A percentile compares a stretch with the other conserved stretches of the same genome.
Evolutionary conservation across 495 filamentous ascomycete genomes (phyloP).

Genomic region (Tetracladium setigerum): DNA sequence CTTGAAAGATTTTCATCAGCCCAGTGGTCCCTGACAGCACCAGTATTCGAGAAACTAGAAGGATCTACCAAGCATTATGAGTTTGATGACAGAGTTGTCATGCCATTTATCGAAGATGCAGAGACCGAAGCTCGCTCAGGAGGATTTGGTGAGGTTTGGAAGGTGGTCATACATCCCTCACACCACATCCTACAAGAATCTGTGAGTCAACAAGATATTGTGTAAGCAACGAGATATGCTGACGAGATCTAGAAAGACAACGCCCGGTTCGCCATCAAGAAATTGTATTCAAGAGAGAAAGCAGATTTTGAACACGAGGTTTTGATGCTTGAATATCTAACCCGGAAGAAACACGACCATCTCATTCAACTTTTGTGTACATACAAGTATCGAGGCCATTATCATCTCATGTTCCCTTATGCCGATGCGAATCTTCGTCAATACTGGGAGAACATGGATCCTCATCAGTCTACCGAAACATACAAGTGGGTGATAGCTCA

Average conservation of each 20-base stretch:
- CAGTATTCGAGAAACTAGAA: background rate
- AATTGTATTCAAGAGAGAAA: background rate
- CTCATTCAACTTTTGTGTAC: slow-evolving; percentile 2
- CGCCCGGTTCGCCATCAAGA: background rate
- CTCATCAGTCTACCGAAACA: background rate
- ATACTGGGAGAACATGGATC: background rate
- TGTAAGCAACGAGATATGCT: background rate
- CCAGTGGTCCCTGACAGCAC: slow-evolving; percentile 2
- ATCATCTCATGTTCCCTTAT: slow-evolving; percentile 1
- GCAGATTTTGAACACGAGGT: slow-evolving; percentile 1
- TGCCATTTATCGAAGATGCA: slow-evolving; percentile 8
- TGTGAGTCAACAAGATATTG: background rate
- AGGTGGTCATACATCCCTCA: slow-evolving; percentile 3
- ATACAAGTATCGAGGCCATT: background rate
- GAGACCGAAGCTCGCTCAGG: background rate
- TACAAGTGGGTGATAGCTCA: background rate
- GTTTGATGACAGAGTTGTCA: background rate
- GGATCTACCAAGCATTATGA: background rate
- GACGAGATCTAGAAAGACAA: background rate
- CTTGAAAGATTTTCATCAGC: background rate
- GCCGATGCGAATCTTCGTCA: background rate
- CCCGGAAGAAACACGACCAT: background rate
- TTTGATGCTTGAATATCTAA: slow-evolving; percentile 3
- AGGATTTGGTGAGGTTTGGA: slow-evolving; percentile 1
- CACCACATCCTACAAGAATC: background rate